phyloP scores from a whole-genome alignment of 805 yeast species.

The Blastobotrys chiropterorum region DNA sequence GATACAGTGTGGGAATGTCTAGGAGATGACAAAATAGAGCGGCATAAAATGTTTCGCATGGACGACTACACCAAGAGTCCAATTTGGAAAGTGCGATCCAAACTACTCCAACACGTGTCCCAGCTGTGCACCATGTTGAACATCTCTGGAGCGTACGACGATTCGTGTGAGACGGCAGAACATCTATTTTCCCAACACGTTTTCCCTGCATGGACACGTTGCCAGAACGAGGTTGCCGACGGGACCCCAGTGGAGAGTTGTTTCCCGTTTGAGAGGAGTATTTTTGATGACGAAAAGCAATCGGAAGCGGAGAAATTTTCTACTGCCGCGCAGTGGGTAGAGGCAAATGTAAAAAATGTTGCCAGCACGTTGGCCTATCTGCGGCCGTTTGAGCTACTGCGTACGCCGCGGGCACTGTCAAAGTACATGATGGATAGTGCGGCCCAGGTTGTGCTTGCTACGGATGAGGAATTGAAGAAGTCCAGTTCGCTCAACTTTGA shows the following conservation, averaged over 20 bases:
- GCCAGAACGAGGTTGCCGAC: no score
- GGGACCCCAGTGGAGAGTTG: background rate
- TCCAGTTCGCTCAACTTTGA: no score
- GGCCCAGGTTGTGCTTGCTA: background rate
- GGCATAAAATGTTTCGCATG: constrained; percentile 17
- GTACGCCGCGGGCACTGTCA: background rate
- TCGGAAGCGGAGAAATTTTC: background rate
- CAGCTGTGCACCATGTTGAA: constrained; percentile 28
- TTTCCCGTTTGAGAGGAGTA: background rate
- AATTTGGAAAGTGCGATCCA: background rate
- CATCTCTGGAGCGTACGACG: constrained; percentile 35
- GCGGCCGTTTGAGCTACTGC: background rate
- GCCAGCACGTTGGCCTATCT: background rate
- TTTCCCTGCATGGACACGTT: background rate
- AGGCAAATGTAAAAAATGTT: background rate
- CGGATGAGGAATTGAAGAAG: background rate
- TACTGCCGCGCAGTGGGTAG: background rate
- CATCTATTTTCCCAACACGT: constrained; percentile 25
- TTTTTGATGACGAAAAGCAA: background rate
- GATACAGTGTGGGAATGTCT: background rate
- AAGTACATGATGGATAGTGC: background rate
- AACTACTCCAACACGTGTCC: constrained; percentile 26
- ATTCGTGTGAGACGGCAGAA: constrained; percentile 34
- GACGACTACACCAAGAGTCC: constrained; percentile 1
- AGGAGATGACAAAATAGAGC: background rate